Evolutionary conservation across 2,329 filamentous ascomycete genomes (phyloP).

Genomic region (Ceratocystis huliohia): DNA sequence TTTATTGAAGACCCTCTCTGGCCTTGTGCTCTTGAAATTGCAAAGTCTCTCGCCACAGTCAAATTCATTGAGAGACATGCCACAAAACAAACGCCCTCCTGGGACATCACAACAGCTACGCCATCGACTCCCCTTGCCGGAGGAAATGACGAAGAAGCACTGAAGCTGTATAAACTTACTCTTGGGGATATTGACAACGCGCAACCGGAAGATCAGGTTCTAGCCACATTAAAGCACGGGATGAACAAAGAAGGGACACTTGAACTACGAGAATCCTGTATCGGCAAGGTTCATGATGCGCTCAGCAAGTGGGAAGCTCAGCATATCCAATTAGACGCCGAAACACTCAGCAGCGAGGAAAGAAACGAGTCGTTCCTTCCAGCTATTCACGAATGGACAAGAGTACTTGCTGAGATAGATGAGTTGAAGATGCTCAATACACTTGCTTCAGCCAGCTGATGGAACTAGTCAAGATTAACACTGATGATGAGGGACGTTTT

Average conservation of each 20-base stretch:
- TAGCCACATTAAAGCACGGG: neutral
- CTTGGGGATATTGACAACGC: neutral
- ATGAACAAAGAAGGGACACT: neutral
- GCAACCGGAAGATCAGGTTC: neutral
- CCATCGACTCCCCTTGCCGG: neutral
- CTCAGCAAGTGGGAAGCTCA: constrained; percentile 39
- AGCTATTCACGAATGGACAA: constrained; percentile 56
- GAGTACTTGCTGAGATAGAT: constrained; percentile 51
- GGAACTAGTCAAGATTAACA: neutral
- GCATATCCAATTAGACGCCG: constrained; percentile 33
- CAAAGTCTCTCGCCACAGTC: constrained; percentile 32
- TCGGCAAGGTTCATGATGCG: neutral
- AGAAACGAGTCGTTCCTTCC: constrained; percentile 56
- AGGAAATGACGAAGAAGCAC: neutral
- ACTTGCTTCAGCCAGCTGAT: neutral
- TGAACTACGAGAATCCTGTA: neutral
- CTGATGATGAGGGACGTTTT: neutral
- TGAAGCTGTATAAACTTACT: constrained; percentile 10
- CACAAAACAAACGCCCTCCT: constrained; percentile 10
- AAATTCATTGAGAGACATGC: constrained; percentile 29
- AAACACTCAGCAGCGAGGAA: constrained; percentile 40
- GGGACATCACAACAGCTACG: constrained; percentile 1
- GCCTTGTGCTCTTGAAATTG: constrained; percentile 36
- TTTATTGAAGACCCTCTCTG: constrained; percentile 54
- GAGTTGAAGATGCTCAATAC: constrained; percentile 23